Evolutionary conservation across 2,329 filamentous ascomycete species (phyloP).

Genomic region (Neonectria neomacrospora): DNA sequence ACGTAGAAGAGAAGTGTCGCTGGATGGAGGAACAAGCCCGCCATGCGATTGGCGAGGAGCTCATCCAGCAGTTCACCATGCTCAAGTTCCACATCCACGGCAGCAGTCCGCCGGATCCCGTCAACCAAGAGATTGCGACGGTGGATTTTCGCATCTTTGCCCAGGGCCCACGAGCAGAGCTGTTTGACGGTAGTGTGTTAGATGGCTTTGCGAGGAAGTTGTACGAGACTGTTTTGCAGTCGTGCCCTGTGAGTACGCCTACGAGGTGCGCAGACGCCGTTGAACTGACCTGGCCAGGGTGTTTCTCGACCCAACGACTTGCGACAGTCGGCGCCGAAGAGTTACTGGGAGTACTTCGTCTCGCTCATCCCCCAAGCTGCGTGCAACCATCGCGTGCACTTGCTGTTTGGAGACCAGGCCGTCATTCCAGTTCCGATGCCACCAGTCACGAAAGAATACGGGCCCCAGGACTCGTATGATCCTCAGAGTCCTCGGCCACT

Average conservation of each 20-base stretch:
- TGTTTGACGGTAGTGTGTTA: conserved; percentile 22
- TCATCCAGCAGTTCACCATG: conserved; percentile 46
- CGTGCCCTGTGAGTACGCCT: conserved; percentile 51
- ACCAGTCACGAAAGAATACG: conserved; percentile 31
- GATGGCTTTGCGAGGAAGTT: conserved; percentile 42
- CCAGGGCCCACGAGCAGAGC: conserved; percentile 46
- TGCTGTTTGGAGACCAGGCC: conserved; percentile 29
- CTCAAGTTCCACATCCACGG: conserved; percentile 51
- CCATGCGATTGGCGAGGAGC: conserved; percentile 23
- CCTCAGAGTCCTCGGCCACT: conserved; percentile 22
- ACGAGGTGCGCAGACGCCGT: conserved; percentile 23
- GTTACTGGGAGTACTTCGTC: conserved; percentile 31
- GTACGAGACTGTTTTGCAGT: conserved; percentile 52
- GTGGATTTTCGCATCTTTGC: conserved; percentile 58
- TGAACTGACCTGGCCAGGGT: conserved; percentile 1
- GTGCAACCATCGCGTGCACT: conserved; percentile 36
- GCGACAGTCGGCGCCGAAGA: conserved; percentile 48
- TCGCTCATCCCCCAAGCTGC: conserved; percentile 39
- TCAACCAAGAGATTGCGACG: conserved; percentile 56
- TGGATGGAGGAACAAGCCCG: conserved; percentile 28
- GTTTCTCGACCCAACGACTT: conserved; percentile 41
- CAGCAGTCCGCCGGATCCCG: conserved; percentile 49
- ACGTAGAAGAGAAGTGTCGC: conserved; percentile 53
- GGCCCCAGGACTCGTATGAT: conserved; percentile 40
- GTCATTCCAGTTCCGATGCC: conserved; percentile 31